Evolutionary conservation across 441 rosid species (phyloP), one percentile per base, ranked within the genome.

Genomic region (Breynia disticha): DNA sequence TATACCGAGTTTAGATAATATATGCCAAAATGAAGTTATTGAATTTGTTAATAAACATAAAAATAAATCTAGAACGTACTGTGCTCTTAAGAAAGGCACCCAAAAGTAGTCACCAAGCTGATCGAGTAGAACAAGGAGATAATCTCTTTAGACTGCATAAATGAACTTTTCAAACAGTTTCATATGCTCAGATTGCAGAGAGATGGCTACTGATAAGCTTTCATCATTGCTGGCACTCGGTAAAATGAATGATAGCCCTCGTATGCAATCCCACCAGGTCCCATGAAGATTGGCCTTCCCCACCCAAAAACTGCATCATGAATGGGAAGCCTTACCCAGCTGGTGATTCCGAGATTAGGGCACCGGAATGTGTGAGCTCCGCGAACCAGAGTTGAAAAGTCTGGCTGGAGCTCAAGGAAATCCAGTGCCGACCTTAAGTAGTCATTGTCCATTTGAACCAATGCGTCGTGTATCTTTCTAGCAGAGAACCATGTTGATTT

Each of bases 271-370:
- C 95, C 94, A 44, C 98, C 96, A 11, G 98, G 98, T n/a, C 98
- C 98, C 96, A 91, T 87, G 56, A 91, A 91, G 16, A 91, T 83
- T 39, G 98, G 97, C 19, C 98, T 74, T 2, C 97, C 98, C 97
- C 97, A 91, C 7, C 98, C 98, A 46, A 91, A 91, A 66, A 88
- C 98, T 1, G 97, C 98, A 48, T 88, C 95, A 47, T 91, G 91
- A 65, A 91, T 86, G 1, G 97, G 98, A 62, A 88, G 67, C 72
- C 98, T 81, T 46, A 60, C 87, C 98, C 98, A 91, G 62, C 98
- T 91, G 11, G 97, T 88, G 59, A 91, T 88, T 57, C 97, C 95
- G 3, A 91, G 83, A 52, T 91, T 91, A 0, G 98, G 97, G 70
- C 89, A 88, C 73, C 57, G 76, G 61, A 79, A 91, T 53, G 97